Evolutionary conservation across 2,329 filamentous ascomycete species (phyloP).

Genomic region (Chrysosporium queenslandicum): DNA sequence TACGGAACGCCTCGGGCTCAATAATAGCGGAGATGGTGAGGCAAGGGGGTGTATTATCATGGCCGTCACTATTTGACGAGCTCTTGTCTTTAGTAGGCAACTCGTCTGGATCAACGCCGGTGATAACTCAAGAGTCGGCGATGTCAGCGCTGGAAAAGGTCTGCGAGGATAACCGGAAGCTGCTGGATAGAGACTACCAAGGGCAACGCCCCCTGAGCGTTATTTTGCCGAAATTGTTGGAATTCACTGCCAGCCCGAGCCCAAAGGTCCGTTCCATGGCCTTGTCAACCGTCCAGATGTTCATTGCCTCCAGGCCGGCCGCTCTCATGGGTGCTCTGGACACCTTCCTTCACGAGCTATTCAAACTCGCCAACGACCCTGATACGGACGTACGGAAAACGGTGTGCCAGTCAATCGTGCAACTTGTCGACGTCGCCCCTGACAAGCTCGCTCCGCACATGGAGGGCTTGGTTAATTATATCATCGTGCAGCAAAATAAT

Average conservation of each 20-base stretch:
- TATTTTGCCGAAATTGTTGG: constrained; percentile 80
- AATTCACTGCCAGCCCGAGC: constrained; percentile 67
- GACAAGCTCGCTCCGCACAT: constrained; percentile 87
- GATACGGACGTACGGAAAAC: constrained; percentile 78
- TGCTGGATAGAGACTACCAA: constrained; percentile 77
- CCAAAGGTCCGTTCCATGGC: constrained; percentile 71
- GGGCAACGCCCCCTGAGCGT: constrained; percentile 79
- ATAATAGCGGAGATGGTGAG: constrained; percentile 88
- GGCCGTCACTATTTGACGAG: constrained; percentile 82
- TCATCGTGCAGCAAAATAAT: constrained; percentile 76
- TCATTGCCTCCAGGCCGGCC: constrained; percentile 74
- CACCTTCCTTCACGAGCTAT: constrained; percentile 69
- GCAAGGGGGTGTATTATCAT: constrained; percentile 73
- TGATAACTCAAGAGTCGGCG: constrained; percentile 76
- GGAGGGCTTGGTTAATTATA: constrained; percentile 79
- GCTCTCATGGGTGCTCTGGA: constrained; percentile 74
- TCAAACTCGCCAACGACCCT: constrained; percentile 65
- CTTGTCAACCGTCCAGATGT: constrained; percentile 79
- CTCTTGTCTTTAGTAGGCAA: constrained; percentile 71
- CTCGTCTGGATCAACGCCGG: constrained; percentile 54
- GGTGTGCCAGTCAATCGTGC: constrained; percentile 86
- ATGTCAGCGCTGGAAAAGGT: constrained; percentile 92
- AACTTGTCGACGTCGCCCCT: constrained; percentile 79
- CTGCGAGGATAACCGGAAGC: constrained; percentile 86
- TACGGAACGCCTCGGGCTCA: constrained; percentile 81